These are phyloP conservation scores for Phialocephala subalpina DNA, from an alignment of 2,329 filamentous ascomycete genomes.

Conservation along the genomic window DNA sequence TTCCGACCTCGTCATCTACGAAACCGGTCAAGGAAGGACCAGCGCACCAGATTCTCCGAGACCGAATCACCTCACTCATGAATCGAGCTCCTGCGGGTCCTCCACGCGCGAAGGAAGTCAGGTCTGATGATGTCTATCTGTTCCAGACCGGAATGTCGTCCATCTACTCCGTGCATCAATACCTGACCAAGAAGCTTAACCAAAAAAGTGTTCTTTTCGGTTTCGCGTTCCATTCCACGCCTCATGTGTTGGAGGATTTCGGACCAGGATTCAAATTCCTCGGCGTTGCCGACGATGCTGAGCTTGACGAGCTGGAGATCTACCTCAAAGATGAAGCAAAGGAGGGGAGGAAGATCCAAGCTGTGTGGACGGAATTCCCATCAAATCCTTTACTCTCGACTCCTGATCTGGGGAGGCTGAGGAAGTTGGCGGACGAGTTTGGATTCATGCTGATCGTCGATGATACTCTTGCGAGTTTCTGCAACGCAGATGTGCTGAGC, in stretches of 20 bases:
- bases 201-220: slow-evolving; percentile 55
- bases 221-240: slow-evolving; percentile 59
- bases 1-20: slow-evolving; percentile 39
- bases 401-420: slow-evolving; percentile 50
- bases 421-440: slow-evolving; percentile 49
- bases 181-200: slow-evolving; percentile 46
- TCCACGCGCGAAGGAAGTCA: slow-evolving; percentile 24
- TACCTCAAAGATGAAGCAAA: slow-evolving; percentile 48
- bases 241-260: slow-evolving; percentile 55
- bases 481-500: slow-evolving; percentile 53
- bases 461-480: slow-evolving; percentile 48
- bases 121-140: slow-evolving; percentile 57
- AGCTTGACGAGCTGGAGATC: slow-evolving; percentile 53
- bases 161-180: slow-evolving; percentile 53
- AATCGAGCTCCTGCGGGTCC: slow-evolving; percentile 47
- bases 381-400: slow-evolving; percentile 55
- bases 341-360: slow-evolving; percentile 50
- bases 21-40: slow-evolving; percentile 45
- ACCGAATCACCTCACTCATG: slow-evolving; percentile 52
- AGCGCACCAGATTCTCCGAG: slow-evolving; percentile 49
- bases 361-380: slow-evolving; percentile 59
- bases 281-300: slow-evolving; percentile 50
- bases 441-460: slow-evolving; percentile 45
- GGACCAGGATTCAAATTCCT: slow-evolving; percentile 55
- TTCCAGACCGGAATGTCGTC: slow-evolving; percentile 63